Percentiles rank a stretch among this genome's conserved stretches.
Evolutionary conservation across 2,329 filamentous ascomycete genomes (phyloP).

Genomic region (Neofusicoccum sp.): DNA sequence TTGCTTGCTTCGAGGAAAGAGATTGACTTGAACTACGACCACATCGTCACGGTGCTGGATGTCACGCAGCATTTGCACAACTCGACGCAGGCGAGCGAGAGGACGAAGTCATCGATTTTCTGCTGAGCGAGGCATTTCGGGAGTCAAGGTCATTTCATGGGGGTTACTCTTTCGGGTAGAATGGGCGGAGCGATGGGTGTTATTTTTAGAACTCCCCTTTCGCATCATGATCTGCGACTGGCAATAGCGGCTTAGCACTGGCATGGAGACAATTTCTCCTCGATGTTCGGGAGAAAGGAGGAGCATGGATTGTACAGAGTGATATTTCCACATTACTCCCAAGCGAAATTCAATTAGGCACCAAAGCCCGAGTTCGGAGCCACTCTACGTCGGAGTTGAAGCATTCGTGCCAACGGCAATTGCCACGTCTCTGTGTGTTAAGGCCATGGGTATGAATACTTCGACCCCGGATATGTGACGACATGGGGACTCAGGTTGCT

Average conservation of each 20-base stretch:
- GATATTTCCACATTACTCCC: too few relatives aligned
- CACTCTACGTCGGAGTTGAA: too few relatives aligned
- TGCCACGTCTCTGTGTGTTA: too few relatives aligned
- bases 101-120: conserved; percentile 24
- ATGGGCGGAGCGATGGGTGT: background rate
- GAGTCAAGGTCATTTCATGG: background rate
- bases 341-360: too few relatives aligned
- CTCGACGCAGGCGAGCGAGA: conserved; percentile 32
- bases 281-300: background rate
- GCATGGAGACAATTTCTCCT: conserved; percentile 1
- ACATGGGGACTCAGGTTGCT: too few relatives aligned
- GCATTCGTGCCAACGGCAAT: too few relatives aligned
- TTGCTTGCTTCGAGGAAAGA: conserved; percentile 30
- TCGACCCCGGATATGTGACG: too few relatives aligned
- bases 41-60: conserved; percentile 40
- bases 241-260: background rate
- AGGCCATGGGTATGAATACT: too few relatives aligned
- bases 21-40: conserved; percentile 30
- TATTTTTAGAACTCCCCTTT: conserved; percentile 11
- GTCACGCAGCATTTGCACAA: conserved; percentile 46
- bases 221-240: background rate
- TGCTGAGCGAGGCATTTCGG: conserved; percentile 16
- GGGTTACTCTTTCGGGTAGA: background rate
- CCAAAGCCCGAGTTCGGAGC: too few relatives aligned
- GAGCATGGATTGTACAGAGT: too few relatives aligned